Conservation (phyloP, 2,329 filamentous ascomycete species). For the Cytospora piceicola region DNA sequence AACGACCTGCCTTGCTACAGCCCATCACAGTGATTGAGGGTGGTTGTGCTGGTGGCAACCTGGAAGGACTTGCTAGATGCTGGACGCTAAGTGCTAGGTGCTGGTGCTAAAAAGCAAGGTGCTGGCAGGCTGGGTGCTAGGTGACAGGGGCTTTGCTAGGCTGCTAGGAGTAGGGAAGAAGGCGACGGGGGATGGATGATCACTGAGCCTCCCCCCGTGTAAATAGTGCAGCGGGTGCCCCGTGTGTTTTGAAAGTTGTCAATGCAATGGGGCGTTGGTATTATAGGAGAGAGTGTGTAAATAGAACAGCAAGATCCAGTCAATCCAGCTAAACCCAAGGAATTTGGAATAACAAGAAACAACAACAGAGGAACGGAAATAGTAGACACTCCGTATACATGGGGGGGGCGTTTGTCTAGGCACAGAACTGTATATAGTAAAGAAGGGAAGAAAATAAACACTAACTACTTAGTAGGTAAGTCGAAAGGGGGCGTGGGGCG, state of each 20-base stretch:
- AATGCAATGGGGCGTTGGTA: not conserved
- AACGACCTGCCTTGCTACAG: not conserved
- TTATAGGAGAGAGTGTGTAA: not conserved
- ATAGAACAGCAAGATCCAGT: not conserved
- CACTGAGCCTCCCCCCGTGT: not conserved
- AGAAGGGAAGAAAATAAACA: not conserved
- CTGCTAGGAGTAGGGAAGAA: not conserved
- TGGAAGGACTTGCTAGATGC: not conserved
- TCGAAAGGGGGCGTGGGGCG: not conserved
- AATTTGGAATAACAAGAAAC: too few species aligned
- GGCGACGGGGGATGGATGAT: not conserved
- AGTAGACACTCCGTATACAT: not conserved
- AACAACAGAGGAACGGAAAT: not conserved
- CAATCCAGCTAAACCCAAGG: not conserved
- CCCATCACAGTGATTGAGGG: not conserved
- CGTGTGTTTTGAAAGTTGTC: not conserved
- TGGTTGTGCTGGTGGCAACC: not conserved
- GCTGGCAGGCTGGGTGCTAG: not conserved
- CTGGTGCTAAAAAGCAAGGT: too few species aligned
- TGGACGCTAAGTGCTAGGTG: not conserved
- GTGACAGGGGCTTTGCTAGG: not conserved
- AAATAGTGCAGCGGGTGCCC: not conserved
- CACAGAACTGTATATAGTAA: not conserved
- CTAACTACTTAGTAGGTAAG: slow-evolving; percentile 1
- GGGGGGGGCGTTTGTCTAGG: not conserved